Evolutionary conservation across 164 flowering plant species (phyloP).

Genomic region (Cinnamomum micranthum): DNA sequence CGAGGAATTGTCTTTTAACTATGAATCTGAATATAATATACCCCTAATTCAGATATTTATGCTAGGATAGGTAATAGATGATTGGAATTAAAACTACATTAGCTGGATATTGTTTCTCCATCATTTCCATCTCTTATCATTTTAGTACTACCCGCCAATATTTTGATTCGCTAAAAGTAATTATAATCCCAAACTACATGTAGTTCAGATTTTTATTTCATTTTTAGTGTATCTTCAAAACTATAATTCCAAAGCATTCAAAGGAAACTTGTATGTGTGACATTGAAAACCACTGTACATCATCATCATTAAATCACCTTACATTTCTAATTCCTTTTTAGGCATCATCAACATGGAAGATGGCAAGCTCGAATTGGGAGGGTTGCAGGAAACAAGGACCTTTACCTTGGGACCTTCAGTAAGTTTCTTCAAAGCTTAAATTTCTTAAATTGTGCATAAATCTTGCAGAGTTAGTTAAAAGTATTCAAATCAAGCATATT

Average conservation of each 20-base stretch:
- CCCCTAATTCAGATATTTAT: background rate
- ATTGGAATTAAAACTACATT: no score
- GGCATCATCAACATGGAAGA: slow-evolving; percentile 93
- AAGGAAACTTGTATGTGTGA: no score
- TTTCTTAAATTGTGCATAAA: background rate
- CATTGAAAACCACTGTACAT: no score
- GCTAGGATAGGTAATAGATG: background rate
- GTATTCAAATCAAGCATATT: no score
- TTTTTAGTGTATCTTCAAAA: no score
- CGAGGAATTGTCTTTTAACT: background rate
- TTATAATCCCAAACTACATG: background rate
- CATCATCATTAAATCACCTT: background rate
- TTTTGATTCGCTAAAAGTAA: background rate
- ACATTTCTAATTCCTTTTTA: slow-evolving; percentile 18
- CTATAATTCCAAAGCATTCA: no score
- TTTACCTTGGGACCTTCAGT: slow-evolving; percentile 90
- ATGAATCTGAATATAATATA: no score
- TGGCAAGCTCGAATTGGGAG: slow-evolving; percentile 95
- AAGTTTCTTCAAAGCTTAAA: slow-evolving; percentile 19
- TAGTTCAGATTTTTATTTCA: background rate
- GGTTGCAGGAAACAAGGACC: slow-evolving; percentile 92
- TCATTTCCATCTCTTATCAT: background rate
- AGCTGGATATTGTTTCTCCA: background rate
- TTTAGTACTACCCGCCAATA: background rate
- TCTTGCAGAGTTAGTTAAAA: background rate